Evolutionary conservation across 1,284 basidiomycete genomes (phyloP), one percentile per base, ranked within the genome.

Genomic region (Puccinia horiana): DNA sequence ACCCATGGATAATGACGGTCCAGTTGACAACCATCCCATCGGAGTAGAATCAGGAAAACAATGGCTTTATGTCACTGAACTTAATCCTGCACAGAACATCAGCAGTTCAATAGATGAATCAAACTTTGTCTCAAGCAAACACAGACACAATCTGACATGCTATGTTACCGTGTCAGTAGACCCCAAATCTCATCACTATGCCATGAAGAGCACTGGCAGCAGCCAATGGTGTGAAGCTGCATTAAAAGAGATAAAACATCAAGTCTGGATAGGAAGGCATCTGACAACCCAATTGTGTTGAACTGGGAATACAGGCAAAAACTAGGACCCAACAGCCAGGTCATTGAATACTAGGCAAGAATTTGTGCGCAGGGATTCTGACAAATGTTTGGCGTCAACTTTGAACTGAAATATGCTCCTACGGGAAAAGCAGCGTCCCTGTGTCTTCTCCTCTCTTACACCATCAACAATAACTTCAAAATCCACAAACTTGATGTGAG

Each of bases 331-430:
- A 23, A 67, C 14, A 81, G 72, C 35, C 26, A 58, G 47, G 29
- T 75, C 12, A 52, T 35, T 29, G 47, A 75, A 42, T 83, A 74
- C 58, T 81, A 84, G 65, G 82, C 79, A 2, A 20, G 83, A 37
- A 75, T 83, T 18, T 82, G 83, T 49, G 83, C 79, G 32, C 67
- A 82, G 52, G 83, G 83, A 40, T 83, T 70, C 73, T 20, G 35
- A 2, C 83, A 84, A 54, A 49, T 12, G 11, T n/a, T 69, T 29
- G 83, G 83, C 12, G n/a, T 82, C n/a, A 75, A 83, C 52, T 83
- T 72, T 73, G 29, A 73, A 20, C 63, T 73, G 37, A 83, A 78
- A 16, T 83, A 73, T 73, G 79, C 83, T 11, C 83, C 83, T 18
- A 83, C 83, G 14, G 56, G 58, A 9, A 74, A 67, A 56, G 11